Percentiles rank a stretch among this genome's conserved stretches.
Conservation (phyloP, 306 rosid species). For the Prunus fruticosa region DNA sequence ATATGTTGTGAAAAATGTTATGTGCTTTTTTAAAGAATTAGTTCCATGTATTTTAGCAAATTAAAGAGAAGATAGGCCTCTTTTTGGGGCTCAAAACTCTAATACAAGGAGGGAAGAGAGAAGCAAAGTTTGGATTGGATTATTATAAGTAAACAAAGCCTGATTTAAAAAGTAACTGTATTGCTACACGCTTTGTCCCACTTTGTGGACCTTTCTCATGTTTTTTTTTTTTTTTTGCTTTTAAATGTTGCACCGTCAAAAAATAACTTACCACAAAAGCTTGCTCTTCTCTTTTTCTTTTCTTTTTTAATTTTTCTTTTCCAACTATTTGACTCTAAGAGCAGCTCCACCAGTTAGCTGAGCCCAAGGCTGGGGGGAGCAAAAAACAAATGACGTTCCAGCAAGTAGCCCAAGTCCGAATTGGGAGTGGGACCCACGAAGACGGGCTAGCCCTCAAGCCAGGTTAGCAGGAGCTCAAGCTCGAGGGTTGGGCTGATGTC, state of each 20-base stretch:
- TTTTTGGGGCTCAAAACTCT: not conserved
- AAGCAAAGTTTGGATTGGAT: not conserved
- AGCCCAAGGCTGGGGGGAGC: too few relatives aligned
- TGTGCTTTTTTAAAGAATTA: conserved; percentile 12
- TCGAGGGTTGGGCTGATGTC: too few relatives aligned
- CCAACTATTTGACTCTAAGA: too few relatives aligned
- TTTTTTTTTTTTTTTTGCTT: too few relatives aligned
- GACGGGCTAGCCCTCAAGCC: too few relatives aligned
- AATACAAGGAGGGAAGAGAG: not conserved
- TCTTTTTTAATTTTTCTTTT: rapidly evolving
- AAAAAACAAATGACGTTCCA: too few relatives aligned
- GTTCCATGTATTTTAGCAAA: conserved; percentile 23
- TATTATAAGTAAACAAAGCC: conserved; percentile 6
- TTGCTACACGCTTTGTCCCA: conserved; percentile 36
- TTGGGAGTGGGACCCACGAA: too few relatives aligned
- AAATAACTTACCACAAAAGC: too few relatives aligned
- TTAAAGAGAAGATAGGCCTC: not conserved
- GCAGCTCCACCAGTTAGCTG: too few relatives aligned
- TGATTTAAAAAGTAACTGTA: conserved; percentile 21
- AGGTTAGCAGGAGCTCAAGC: too few relatives aligned
- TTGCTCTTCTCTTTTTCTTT: too few relatives aligned
- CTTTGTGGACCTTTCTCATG: conserved; percentile 20
- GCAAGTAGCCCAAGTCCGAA: too few relatives aligned
- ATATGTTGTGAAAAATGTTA: not conserved
- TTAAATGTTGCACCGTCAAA: conserved; percentile 14